Base-by-base conservation (phyloP, 2,329 filamentous ascomycete genomes). In the Cytospora chrysosperma region DNA sequence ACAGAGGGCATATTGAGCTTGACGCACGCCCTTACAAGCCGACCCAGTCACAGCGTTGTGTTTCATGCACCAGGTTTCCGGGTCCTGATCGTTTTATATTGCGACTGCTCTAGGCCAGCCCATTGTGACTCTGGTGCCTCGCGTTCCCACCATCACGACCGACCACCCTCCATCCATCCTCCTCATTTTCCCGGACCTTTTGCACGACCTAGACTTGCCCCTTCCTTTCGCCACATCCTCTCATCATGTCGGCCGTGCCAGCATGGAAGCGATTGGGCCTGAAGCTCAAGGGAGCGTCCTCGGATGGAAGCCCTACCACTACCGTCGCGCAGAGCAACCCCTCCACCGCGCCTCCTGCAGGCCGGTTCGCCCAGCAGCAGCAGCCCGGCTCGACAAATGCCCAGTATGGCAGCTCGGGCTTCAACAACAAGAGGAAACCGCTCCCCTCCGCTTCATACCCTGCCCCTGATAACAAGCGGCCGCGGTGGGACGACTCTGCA, bases 251-350 rank as follows among this genome's bases (percentile, higher is more conserved):
- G 69, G 78, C 77, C 69, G 77, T 82, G 67, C 84, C 84, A 63
- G 83, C 83, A 67, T 86, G 84, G 84, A 86, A 86, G 72, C 81
- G 82, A 78, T 81, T 86, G 79, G 84, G 85, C 75, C 81, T 86
- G 72, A 85, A 85, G 78, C 83, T 86, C 75, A 86, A 86, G 75
- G 74, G 71, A 65, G 64, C 75, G 71, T 73, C 72, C 68, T 72
- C 76, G 37, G 75, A 73, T 56, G 74, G 73, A 64, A 71, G 72
- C 69, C 68, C 70, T 69, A 65, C 70, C 65, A 66, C 70, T 64
- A 54, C 62, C 59, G 53, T 43, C 65, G 71, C 68, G 68, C 70
- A 61, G 66, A n/a, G n/a, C n/a, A n/a, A n/a, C n/a, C 61, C 63
- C 60, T 37, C 61, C 59, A 49, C 58, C 15, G 58, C 60, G 50